Percentiles rank a stretch among this genome's conserved stretches.
These are phyloP conservation scores for Trichophyton verrucosum DNA, from an alignment of 2,329 filamentous ascomycete genomes.

Conservation along the genomic window DNA sequence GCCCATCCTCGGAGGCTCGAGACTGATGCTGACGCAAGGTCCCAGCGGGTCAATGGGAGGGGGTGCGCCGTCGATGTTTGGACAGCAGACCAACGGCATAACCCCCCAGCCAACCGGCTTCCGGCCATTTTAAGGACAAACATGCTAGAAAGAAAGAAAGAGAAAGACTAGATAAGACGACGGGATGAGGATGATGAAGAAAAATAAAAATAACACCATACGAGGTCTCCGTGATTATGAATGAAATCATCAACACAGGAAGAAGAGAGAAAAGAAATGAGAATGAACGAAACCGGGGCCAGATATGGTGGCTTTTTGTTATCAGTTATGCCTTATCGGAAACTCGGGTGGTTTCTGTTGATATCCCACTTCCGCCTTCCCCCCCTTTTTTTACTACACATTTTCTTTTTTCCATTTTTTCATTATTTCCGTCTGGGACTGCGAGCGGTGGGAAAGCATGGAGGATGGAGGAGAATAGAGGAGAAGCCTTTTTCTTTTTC, in stretches of 20 bases:
- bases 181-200: neutral
- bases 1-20: slow-evolving; percentile 76
- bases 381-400: neutral
- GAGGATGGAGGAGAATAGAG: neutral
- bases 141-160: neutral
- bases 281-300: neutral
- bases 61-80: slow-evolving; percentile 45
- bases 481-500: neutral
- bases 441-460: neutral
- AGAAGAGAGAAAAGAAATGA: too few species aligned
- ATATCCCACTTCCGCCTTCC: neutral
- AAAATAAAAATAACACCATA: neutral
- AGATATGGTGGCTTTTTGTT: neutral
- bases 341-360: slow-evolving; percentile 9
- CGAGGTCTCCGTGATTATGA: neutral
- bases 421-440: neutral
- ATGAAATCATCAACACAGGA: too few species aligned
- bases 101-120: slow-evolving; percentile 78
- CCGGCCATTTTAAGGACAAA: slow-evolving; percentile 36
- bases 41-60: slow-evolving; percentile 36
- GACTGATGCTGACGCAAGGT: slow-evolving; percentile 92
- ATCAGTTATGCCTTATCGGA: slow-evolving; percentile 1
- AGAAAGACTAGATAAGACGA: neutral
- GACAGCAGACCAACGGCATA: slow-evolving; percentile 71
- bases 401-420: slow-evolving; percentile 8